Percentiles rank a stretch among this genome's conserved stretches.
Evolutionary conservation across 2,329 filamentous ascomycete species (phyloP).

Genomic region (Aspergillus japonicus): DNA sequence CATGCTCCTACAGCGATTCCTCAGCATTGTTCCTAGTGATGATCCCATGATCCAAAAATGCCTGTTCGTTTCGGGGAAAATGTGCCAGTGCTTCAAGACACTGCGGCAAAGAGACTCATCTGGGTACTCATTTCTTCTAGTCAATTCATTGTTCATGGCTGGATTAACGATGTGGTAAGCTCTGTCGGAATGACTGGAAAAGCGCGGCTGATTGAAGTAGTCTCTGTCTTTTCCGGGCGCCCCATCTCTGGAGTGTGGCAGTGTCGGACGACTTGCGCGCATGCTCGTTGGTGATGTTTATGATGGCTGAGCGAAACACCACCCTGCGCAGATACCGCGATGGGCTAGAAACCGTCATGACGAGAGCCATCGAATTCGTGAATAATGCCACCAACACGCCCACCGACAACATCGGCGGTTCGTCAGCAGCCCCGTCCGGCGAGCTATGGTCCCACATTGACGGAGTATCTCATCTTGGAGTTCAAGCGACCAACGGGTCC

Average conservation of each 20-base stretch:
- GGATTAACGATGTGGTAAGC: slow-evolving; percentile 80
- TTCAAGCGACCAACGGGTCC: background rate
- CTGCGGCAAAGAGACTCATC: slow-evolving; percentile 98
- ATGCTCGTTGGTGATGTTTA: slow-evolving; percentile 20
- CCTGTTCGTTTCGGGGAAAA: slow-evolving; percentile 17
- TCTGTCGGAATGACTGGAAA: slow-evolving; percentile 70
- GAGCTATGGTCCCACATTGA: background rate
- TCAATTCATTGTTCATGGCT: slow-evolving; percentile 95
- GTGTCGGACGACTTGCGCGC: slow-evolving; percentile 24
- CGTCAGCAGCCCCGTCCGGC: background rate
- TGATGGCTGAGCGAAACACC: slow-evolving; percentile 24
- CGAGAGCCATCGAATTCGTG: slow-evolving; percentile 18
- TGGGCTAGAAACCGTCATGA: slow-evolving; percentile 20
- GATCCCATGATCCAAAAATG: slow-evolving; percentile 16
- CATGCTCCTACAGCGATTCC: slow-evolving; percentile 21
- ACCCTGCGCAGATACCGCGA: slow-evolving; percentile 22
- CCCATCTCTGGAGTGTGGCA: slow-evolving; percentile 17
- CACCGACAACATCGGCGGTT: background rate
- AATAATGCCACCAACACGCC: background rate
- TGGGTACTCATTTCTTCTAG: slow-evolving; percentile 86
- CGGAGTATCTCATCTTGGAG: too few relatives aligned
- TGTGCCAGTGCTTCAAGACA: slow-evolving; percentile 48
- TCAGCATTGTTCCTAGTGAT: slow-evolving; percentile 11
- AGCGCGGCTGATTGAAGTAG: slow-evolving; percentile 6
- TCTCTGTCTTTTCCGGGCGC: slow-evolving; percentile 23